Evolutionary conservation across 225 moss, liverwort and hornwort genomes (phyloP).

Genomic region (Marchantia polymorpha): DNA sequence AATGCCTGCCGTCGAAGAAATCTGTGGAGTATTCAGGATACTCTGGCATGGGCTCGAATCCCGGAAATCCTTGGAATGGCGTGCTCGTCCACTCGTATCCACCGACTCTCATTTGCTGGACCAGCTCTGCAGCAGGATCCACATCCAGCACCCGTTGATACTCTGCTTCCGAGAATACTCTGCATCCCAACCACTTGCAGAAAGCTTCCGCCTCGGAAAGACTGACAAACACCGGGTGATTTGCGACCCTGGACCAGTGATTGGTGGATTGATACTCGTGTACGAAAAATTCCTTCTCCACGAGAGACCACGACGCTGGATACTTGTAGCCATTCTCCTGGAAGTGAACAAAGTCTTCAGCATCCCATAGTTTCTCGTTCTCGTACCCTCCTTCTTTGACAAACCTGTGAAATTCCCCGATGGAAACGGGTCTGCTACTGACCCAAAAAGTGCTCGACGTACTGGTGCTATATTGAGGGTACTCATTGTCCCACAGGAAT

Average conservation of each 20-base stretch:
- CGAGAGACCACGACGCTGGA: slow-evolving; percentile 77
- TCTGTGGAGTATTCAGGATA: slow-evolving; percentile 74
- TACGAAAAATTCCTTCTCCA: slow-evolving; percentile 56
- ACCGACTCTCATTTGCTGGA: slow-evolving; percentile 46
- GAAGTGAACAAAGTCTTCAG: slow-evolving; percentile 51
- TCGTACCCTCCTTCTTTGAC: slow-evolving; percentile 61
- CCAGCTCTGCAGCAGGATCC: slow-evolving; percentile 27
- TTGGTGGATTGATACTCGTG: slow-evolving; percentile 45
- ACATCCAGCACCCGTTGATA: slow-evolving; percentile 51
- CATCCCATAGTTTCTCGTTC: slow-evolving; percentile 49
- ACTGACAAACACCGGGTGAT: slow-evolving; percentile 65
- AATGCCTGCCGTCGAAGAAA: slow-evolving; percentile 77
- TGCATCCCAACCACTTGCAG: slow-evolving; percentile 58
- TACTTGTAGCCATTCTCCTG: slow-evolving; percentile 37
- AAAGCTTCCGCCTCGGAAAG: slow-evolving; percentile 80
- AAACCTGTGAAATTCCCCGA: slow-evolving; percentile 58
- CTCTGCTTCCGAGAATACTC: slow-evolving; percentile 76
- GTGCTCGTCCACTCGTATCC: slow-evolving; percentile 90
- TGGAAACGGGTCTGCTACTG: slow-evolving; percentile 49
- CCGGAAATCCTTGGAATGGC: slow-evolving; percentile 58
- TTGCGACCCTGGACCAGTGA: slow-evolving; percentile 60
- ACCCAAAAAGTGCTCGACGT: slow-evolving; percentile 42
- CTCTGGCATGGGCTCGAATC: slow-evolving; percentile 60
- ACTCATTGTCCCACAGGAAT: slow-evolving; percentile 92
- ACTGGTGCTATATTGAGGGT: slow-evolving; percentile 32